Evolutionary conservation across 768 basidiomycete species (phyloP), one percentile per base, ranked within the genome.

Genomic region (Hypsizygus marmoreus): DNA sequence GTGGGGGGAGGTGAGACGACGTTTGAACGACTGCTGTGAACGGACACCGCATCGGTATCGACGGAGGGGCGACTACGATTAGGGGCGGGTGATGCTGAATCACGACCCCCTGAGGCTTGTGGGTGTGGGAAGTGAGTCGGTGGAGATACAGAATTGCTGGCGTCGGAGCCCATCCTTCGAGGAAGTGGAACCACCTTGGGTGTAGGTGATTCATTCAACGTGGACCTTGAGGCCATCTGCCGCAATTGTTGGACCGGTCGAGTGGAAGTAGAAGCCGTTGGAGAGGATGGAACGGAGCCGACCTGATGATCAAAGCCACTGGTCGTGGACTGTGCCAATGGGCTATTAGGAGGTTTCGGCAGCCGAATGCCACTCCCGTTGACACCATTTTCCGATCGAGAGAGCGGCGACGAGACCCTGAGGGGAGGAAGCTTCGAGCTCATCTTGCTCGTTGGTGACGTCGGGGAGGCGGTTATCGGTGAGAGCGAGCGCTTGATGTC

Each of bases 1-100:
- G 45, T 33, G 1, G 71, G 66, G 1, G 71, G 65, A 1, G 77
- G 73, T 2, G 78, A 75, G 1, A 59, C 39, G 10, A 70, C 47
- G 26, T 69, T 61, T 6, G 67, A 66, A 10, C 65, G 67, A 1
- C 68, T 67, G 43, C 66, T 74, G 24, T 59, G 62, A 16, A 68
- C 38, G 1, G 71, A 71, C 2, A 53, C 20, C 4, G 59, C 37
- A 39, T 63, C 58, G 6, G 50, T 50, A 46, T 66, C 60, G 14
- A 47, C 38, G 26, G 54, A 53, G 38, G 57, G 47, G 44, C 61
- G 51, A n/a, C 20, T 14, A n/a, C 34, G 45, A 19, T 38, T 29
- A 24, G 45, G 16, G 1, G 35, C 13, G 2, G 43, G 14, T n/a
- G n/a, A n/a, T n/a, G n/a, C n/a, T n/a, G n/a, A n/a, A n/a, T n/a